phyloP scores from a whole-genome alignment of 2,329 filamentous ascomycete genomes.

The Aureobasidium sp. region DNA sequence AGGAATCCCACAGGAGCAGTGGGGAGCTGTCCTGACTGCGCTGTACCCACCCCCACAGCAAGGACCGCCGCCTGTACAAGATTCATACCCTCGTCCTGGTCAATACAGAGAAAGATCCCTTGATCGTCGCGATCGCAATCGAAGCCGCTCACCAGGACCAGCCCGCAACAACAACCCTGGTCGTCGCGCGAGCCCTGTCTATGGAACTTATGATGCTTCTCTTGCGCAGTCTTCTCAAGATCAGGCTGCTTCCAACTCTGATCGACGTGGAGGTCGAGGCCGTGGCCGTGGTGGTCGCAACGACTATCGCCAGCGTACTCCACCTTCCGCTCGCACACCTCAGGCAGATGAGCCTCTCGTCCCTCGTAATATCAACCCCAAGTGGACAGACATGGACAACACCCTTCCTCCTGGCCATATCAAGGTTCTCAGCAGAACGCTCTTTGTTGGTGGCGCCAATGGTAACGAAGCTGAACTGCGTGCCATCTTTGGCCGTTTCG shows the following conservation, averaged over 20 bases:
- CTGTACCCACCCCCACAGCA: slow-evolving; percentile 32
- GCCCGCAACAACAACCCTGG: slow-evolving; percentile 47
- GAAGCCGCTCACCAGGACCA: slow-evolving; percentile 58
- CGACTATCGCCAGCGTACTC: slow-evolving; percentile 81
- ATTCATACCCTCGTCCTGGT: background rate
- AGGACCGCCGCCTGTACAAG: slow-evolving; percentile 17
- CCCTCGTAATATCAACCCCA: slow-evolving; percentile 34
- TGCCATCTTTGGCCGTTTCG: slow-evolving; percentile 71
- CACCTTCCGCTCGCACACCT: slow-evolving; percentile 31
- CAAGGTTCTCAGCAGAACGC: slow-evolving; percentile 86
- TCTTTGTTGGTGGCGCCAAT: slow-evolving; percentile 92
- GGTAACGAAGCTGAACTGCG: slow-evolving; percentile 74
- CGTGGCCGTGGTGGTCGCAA: slow-evolving; percentile 47
- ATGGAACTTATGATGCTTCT: slow-evolving; percentile 63
- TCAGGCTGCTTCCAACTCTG: slow-evolving; percentile 16
- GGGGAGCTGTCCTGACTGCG: slow-evolving; percentile 51
- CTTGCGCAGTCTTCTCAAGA: slow-evolving; percentile 18
- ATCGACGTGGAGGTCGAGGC: slow-evolving; percentile 36
- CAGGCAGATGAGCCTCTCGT: background rate
- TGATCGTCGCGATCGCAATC: slow-evolving; percentile 63
- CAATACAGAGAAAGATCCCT: slow-evolving; percentile 4
- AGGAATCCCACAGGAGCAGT: slow-evolving; percentile 71
- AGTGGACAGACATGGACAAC: slow-evolving; percentile 75
- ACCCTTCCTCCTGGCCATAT: slow-evolving; percentile 69
- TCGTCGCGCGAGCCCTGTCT: slow-evolving; percentile 61